Base-by-base conservation (phyloP, 352 stramenopile genomes). In the Phytophthora macrochlamydospora region DNA sequence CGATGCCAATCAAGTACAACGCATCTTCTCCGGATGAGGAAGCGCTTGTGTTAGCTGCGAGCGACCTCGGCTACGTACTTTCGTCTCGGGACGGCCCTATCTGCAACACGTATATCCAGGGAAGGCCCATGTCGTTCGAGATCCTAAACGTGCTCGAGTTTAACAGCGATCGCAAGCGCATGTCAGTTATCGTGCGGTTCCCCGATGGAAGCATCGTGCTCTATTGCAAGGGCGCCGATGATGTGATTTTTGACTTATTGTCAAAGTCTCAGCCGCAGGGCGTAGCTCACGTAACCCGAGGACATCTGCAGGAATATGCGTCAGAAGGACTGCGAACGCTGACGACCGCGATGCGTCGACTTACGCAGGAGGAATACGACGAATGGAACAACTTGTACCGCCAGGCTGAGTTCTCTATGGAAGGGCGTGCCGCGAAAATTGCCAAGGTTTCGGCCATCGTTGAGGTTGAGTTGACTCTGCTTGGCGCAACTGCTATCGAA, bases 111-210 rank as follows among this genome's bases (percentile, higher is more conserved):
- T 18, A 78, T 14, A 89, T 96, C 59, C 86, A 88, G 51, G 88
- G 88, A 5, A 59, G 67, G 38, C 58, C 73, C 7, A 76, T 89
- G 79, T 91, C 84, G 18, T 99, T 94, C 81, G 76, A 94, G 56
- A 91, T 99, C 57, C 73, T 99, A 52, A 97, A 98, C 50, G 87
- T 99, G 4, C 96, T 99, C 51, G 97, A 99, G 71, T 99, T 99
- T 81, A 98, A 99, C 72, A 98, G 93, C 53, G 90, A 98, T 53
- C 83, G 98, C 11, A 99, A 99, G 77, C 81, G 98, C 57, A 99
- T 99, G 97, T 99, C 94, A 18, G 92, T 99, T 37, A 80, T 99
- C 35, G 90, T 99, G 31, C 83, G 94, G 30, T 79, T 93, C 31
- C 79, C 79, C 0, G 81, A 90, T 37, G 88, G 82, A 18, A 75